Evolutionary conservation across 2,329 filamentous ascomycete genomes (phyloP), one percentile per base, ranked within the genome.

Genomic region (Cordyceps fumosorosea): DNA sequence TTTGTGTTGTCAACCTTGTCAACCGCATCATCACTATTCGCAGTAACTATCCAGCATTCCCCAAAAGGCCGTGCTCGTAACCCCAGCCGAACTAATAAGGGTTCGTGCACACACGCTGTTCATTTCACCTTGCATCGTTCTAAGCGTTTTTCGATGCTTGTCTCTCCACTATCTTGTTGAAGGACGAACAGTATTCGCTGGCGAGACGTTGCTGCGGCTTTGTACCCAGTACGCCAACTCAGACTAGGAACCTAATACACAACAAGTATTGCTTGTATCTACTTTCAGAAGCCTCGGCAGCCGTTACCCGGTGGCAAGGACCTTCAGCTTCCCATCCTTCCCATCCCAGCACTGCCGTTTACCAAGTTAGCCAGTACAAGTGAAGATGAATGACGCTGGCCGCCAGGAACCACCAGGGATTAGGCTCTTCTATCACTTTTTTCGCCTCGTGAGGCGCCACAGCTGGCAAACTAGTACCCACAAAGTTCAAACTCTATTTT

Each of bases 401-500:
- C 11, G 34, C 34, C 34, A 37, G 34, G 34, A 37, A 37, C 34
- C 34, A 37, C 34, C 34, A 12, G 34, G 29, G 34, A 37, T 10
- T 2, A 37, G 34, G 4, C 14, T n/a, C 42, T 32, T 50, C 20
- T 20, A 12, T 29, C 24, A 40, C 20, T 20, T 51, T 58, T 40
- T 40, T 6, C 24, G 54, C 54, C 54, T 57, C 42, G 44, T 18
- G 29, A 48, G 44, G 44, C 48, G 58, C 58, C 40, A 52, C 58
- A 60, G 57, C 57, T 53, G 42, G 40, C 14, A 55, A 20, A 29
- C 51, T 40, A 40, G 50, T 47, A 14, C 40, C 58, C 58, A 60
- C 58, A 60, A 48, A 18, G 40, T 54, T 10, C 51, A 40, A 60
- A 60, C 58, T 60, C 29, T 60, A 60, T 55, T 60, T 40, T 5